Conservation (phyloP, 768 basidiomycete genomes). For the Boletus subparvulus region DNA sequence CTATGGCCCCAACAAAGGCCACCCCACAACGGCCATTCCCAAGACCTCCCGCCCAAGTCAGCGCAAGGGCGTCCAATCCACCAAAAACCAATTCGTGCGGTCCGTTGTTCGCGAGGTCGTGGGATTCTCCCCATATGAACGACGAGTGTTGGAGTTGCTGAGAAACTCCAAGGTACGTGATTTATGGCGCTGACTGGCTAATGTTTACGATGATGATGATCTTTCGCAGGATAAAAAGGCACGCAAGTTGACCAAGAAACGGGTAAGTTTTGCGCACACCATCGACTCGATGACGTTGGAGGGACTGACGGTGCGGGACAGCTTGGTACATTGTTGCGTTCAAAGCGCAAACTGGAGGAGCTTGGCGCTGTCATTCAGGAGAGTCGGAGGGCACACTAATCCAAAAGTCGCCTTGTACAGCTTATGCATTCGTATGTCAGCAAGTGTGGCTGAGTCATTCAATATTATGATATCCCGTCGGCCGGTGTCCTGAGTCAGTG, state of each 20-base stretch:
- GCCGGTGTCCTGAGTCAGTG: not conserved
- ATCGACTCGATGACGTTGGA: not conserved
- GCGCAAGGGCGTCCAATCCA: constrained; percentile 88
- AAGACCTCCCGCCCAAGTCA: constrained; percentile 77
- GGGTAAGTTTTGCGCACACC: constrained; percentile 57
- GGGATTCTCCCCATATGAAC: constrained; percentile 97
- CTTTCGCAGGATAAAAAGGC: constrained; percentile 91
- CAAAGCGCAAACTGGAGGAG: constrained; percentile 99
- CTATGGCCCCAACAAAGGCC: constrained; percentile 83
- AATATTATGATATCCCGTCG: not conserved
- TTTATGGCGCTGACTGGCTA: not conserved
- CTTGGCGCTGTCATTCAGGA: constrained; percentile 89
- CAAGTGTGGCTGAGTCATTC: constrained; percentile 14
- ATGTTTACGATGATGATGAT: not conserved
- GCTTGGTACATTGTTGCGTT: constrained; percentile 97
- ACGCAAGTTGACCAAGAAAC: constrained; percentile 98
- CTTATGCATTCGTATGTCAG: not conserved
- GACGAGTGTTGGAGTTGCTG: constrained; percentile 96
- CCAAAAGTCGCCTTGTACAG: too few relatives aligned
- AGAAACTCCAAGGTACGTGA: constrained; percentile 89
- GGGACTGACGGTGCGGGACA: constrained; percentile 30
- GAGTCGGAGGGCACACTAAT: constrained; percentile 75
- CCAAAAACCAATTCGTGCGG: constrained; percentile 92
- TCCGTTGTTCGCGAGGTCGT: constrained; percentile 94
- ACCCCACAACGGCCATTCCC: constrained; percentile 82